These are phyloP conservation scores for Leptosphaerulina australis DNA, from an alignment of 2,329 filamentous ascomycete species.

Conservation along the genomic window DNA sequence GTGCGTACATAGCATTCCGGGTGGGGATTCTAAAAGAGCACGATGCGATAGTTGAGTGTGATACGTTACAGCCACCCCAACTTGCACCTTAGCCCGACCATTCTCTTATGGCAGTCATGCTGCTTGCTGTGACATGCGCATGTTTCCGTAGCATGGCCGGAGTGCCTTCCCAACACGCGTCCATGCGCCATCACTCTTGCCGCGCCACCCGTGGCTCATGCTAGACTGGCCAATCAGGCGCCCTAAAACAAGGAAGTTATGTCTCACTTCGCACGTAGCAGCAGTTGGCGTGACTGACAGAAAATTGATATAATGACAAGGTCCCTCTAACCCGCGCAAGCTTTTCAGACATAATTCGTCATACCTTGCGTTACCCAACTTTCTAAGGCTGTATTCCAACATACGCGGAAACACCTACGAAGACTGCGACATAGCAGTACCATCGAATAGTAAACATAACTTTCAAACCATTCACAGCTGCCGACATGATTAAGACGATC, in stretches of 20 bases:
- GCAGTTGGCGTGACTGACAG: constrained; percentile 12
- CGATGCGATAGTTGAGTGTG: too few species aligned
- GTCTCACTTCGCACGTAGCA: constrained; percentile 13
- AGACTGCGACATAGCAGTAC: not conserved
- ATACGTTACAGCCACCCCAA: too few species aligned
- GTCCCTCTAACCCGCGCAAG: not conserved
- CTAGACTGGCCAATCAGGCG: constrained; percentile 2
- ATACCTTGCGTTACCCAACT: not conserved
- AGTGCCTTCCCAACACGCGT: constrained; percentile 1
- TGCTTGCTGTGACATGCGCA: too few species aligned
- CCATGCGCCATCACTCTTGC: constrained; percentile 1
- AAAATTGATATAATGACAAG: constrained; percentile 12
- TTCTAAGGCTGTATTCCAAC: constrained; percentile 7
- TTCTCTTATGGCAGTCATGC: too few species aligned
- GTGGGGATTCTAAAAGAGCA: too few species aligned
- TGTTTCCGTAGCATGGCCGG: too few species aligned
- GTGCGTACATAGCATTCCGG: too few species aligned
- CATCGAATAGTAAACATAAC: not conserved
- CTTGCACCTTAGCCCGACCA: too few species aligned
- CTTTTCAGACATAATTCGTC: not conserved
- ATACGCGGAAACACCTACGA: not conserved
- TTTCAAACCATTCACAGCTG: not conserved
- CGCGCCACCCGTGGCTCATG: constrained; percentile 10
- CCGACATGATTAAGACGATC: constrained; percentile 40
- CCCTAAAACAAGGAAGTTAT: constrained; percentile 5